Base-by-base conservation (phyloP, 305 asterid genomes). In the Fraxinus angustifolia region DNA sequence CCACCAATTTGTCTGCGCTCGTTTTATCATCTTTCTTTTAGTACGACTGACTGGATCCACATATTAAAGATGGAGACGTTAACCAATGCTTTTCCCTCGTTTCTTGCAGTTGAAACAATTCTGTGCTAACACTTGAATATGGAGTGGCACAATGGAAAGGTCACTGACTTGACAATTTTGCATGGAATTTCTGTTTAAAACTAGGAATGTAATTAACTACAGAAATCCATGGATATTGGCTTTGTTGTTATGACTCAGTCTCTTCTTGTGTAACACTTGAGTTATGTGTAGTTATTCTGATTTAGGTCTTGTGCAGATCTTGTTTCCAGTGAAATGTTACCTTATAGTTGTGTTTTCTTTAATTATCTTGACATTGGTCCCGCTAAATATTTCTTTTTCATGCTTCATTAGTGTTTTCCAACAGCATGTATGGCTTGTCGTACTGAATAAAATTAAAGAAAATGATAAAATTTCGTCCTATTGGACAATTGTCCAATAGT, bases 81-180 rank as follows among this genome's bases (percentile, higher is more conserved):
- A 42, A 65, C 78, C 33, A 62, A 6, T 82, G 35, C 26, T 26
- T n/a, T 53, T 81, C 28, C 50, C 21, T 70, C 34, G 42, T 30
- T 70, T 53, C 79, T 12, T 71, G 78, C 82, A 82, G 85, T 38
- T 77, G 50, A 82, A 56, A 53, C 17, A 72, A 53, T 3, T 50
- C 17, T 74, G 21, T 68, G 28, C 6, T 31, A 58, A 56, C 62
- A 42, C 17, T 80, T n/a, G 53, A 34, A 40, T 53, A 76, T 42
- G 73, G 31, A 8, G 81, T 6, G 34, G 81, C 26, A 23, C 36
- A 71, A 58, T 21, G 33, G 50, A 78, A 50, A 60, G 76, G 45
- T 16, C 77, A 45, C 50, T 50, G 75, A 77, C 81, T 26, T 50
- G 56, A 17, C 26, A 33, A 81, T 76, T 53, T 58, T 42, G 67